phyloP scores from a whole-genome alignment of 2,329 filamentous ascomycete genomes.

The Sporothrix pallida region DNA sequence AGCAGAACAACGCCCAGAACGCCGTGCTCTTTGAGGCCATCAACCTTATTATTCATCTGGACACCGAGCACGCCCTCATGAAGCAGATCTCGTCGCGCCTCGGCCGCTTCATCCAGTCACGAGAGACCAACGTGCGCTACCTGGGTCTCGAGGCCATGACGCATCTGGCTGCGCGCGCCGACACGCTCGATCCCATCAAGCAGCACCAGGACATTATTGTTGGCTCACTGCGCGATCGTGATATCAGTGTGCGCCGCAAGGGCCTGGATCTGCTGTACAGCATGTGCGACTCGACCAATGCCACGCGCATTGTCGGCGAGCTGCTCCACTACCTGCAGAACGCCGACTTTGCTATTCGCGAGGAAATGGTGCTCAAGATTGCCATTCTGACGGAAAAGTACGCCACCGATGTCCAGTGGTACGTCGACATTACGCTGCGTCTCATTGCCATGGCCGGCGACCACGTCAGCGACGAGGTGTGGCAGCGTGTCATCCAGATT shows the following conservation, averaged over 20 bases:
- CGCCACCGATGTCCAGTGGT: slow-evolving; percentile 98
- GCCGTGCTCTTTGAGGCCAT: slow-evolving; percentile 98
- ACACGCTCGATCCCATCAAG: slow-evolving; percentile 96
- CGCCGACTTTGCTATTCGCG: slow-evolving; percentile 95
- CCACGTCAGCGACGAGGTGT: slow-evolving; percentile 98
- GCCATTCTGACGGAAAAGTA: slow-evolving; percentile 98
- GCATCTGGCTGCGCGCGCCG: slow-evolving; percentile 89
- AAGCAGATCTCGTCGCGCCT: slow-evolving; percentile 90
- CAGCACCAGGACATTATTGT: slow-evolving; percentile 97
- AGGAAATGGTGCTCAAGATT: slow-evolving; percentile 99
- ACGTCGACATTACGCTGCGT: slow-evolving; percentile 94
- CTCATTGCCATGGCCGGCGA: slow-evolving; percentile 96
- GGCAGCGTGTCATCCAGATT: slow-evolving; percentile 98
- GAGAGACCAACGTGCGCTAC: slow-evolving; percentile 97
- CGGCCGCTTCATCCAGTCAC: slow-evolving; percentile 93
- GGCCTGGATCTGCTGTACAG: slow-evolving; percentile 96
- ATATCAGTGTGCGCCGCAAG: slow-evolving; percentile 96
- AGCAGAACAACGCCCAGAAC: slow-evolving; percentile 99
- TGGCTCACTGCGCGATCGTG: slow-evolving; percentile 88
- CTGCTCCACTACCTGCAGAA: slow-evolving; percentile 93
- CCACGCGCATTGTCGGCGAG: slow-evolving; percentile 89
- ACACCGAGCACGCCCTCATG: slow-evolving; percentile 93
- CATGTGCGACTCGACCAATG: slow-evolving; percentile 98
- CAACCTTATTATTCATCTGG: slow-evolving; percentile 95
- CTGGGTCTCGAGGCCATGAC: slow-evolving; percentile 97